A percentile compares a stretch with the other conserved stretches of the same genome.
These are phyloP conservation scores for Graphilbum ipis-grandicollis DNA, from an alignment of 2,329 filamentous ascomycete species.

Conservation along the genomic window DNA sequence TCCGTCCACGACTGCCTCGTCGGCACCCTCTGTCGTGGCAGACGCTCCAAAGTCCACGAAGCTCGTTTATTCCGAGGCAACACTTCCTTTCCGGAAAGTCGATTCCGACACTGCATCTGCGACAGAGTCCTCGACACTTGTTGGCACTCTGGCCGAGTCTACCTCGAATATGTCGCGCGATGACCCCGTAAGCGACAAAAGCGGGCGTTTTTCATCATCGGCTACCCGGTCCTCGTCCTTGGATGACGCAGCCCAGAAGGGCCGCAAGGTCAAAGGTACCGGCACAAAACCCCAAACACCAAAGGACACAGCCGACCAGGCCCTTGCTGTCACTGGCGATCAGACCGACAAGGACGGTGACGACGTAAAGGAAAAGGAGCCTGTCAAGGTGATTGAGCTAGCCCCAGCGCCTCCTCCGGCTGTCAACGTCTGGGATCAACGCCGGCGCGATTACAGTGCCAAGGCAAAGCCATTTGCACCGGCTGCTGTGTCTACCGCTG, in stretches of 20 bases:
- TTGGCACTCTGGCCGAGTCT: constrained; percentile 16
- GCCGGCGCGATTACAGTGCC: constrained; percentile 46
- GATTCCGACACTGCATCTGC: constrained; percentile 14
- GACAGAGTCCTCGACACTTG: constrained; percentile 13
- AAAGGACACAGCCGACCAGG: constrained; percentile 26
- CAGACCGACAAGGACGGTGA: neutral
- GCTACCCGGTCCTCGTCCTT: constrained; percentile 1
- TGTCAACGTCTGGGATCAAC: constrained; percentile 78
- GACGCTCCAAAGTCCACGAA: constrained; percentile 1
- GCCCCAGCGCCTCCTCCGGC: constrained; percentile 67
- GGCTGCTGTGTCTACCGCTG: neutral
- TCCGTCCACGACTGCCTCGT: neutral
- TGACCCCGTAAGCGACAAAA: constrained; percentile 23
- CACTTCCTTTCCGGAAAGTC: constrained; percentile 1
- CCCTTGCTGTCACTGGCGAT: neutral
- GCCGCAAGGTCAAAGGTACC: constrained; percentile 47
- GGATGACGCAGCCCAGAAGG: constrained; percentile 45
- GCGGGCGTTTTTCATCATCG: neutral
- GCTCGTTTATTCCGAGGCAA: neutral
- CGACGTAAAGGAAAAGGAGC: constrained; percentile 28
- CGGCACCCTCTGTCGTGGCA: neutral
- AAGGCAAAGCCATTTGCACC: constrained; percentile 23
- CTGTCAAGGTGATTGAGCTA: constrained; percentile 45
- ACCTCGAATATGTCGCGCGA: constrained; percentile 7
- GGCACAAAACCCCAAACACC: constrained; percentile 27